Conservation (phyloP, 2,329 filamentous ascomycete species). For the Aureobasidium subglaciale region DNA sequence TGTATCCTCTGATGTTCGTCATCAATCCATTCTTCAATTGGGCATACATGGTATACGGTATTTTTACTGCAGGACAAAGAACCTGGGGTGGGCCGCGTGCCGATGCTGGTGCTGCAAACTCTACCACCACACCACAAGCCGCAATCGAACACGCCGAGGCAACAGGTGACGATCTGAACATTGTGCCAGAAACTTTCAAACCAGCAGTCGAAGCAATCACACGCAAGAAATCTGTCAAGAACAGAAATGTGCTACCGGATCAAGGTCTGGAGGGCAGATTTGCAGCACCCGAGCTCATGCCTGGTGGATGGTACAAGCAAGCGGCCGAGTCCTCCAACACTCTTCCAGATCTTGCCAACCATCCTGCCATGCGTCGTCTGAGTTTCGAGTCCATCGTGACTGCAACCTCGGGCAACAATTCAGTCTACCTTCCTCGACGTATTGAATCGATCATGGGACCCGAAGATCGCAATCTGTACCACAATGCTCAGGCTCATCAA, state of each 20-base stretch:
- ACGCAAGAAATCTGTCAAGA: constrained; percentile 35
- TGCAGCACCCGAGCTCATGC: constrained; percentile 59
- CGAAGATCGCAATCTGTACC: constrained; percentile 68
- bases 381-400: constrained; percentile 52
- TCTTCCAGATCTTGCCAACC: constrained; percentile 5
- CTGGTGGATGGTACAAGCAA: constrained; percentile 63
- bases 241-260: constrained; percentile 63
- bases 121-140: constrained; percentile 67
- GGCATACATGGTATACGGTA: constrained; percentile 96
- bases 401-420: constrained; percentile 49
- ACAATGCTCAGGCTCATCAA: constrained; percentile 53
- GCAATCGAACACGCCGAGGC: constrained; percentile 76
- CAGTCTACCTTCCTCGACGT: constrained; percentile 58
- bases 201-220: constrained; percentile 45
- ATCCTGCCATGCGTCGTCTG: constrained; percentile 19
- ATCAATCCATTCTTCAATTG: constrained; percentile 97
- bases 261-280: constrained; percentile 73
- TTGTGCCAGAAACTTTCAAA: constrained; percentile 79
- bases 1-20: constrained; percentile 93
- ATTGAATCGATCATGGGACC: constrained; percentile 69
- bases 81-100: constrained; percentile 94
- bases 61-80: constrained; percentile 86
- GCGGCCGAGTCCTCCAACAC: constrained; percentile 44
- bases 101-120: constrained; percentile 75
- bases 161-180: constrained; percentile 79